Evolutionary conservation across 225 moss, liverwort and hornwort species (phyloP).

Genomic region (Climacium dendroides): DNA sequence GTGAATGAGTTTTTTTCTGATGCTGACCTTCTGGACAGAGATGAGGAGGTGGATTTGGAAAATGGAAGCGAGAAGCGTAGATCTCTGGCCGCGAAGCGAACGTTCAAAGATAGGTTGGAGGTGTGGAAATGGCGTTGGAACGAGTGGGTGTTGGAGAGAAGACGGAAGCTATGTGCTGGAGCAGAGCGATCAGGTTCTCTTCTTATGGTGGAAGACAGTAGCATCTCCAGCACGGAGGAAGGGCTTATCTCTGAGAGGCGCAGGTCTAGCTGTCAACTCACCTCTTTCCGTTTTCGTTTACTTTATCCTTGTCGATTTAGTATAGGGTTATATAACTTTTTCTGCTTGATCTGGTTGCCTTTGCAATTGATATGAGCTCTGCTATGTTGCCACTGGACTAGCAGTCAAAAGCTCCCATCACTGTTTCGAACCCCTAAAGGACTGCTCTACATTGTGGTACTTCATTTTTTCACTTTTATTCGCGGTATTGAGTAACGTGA

Average conservation of each 20-base stretch:
- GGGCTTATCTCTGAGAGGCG: not conserved
- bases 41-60: no score
- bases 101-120: slow-evolving; percentile 6
- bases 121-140: slow-evolving; percentile 22
- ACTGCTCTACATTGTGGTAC: not conserved
- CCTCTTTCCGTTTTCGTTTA: no score
- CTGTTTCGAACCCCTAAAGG: not conserved
- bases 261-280: not conserved
- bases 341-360: not conserved
- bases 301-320: no score
- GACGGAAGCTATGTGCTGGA: slow-evolving; percentile 15
- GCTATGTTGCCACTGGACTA: not conserved
- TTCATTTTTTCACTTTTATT: not conserved
- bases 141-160: slow-evolving; percentile 31
- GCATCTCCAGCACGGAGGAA: slow-evolving; percentile 10
- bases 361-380: not conserved
- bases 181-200: slow-evolving; percentile 6
- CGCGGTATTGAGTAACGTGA: not conserved
- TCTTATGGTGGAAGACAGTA: slow-evolving; percentile 2
- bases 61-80: not conserved
- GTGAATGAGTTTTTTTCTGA: not conserved
- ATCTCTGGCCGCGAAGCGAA: not conserved
- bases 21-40: not conserved
- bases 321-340: not conserved
- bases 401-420: not conserved